A percentile compares a stretch with the other conserved stretches of the same genome.
Evolutionary conservation across 345 rosid species (phyloP).

Genomic region (Bruguiera parviflora): DNA sequence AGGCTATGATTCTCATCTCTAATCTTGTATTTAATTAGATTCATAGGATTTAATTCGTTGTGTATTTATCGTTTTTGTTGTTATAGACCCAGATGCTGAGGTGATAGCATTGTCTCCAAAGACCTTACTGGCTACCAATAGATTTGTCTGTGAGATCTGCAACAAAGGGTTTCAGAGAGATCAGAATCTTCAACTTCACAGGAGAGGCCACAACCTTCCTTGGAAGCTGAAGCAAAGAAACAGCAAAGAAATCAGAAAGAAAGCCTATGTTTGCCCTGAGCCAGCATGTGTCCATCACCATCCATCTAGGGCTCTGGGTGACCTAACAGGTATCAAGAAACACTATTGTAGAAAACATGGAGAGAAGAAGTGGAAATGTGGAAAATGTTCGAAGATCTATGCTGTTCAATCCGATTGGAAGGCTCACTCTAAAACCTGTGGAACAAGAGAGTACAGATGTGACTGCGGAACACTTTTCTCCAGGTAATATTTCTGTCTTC

Average conservation of each 20-base stretch:
- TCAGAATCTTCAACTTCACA: slow-evolving; percentile 91
- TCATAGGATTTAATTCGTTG: neutral
- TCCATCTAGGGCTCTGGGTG: slow-evolving; percentile 90
- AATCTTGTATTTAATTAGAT: neutral
- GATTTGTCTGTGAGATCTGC: slow-evolving; percentile 93
- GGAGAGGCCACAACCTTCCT: slow-evolving; percentile 94
- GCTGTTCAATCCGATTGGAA: slow-evolving; percentile 98
- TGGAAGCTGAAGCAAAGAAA: slow-evolving; percentile 88
- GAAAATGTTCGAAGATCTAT: slow-evolving; percentile 81
- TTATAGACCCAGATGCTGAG: slow-evolving; percentile 85
- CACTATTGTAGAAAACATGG: slow-evolving; percentile 92
- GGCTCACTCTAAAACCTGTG: slow-evolving; percentile 95
- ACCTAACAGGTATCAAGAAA: slow-evolving; percentile 94
- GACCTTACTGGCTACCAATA: slow-evolving; percentile 73
- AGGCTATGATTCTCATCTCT: neutral
- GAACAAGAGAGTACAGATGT: slow-evolving; percentile 89
- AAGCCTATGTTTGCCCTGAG: slow-evolving; percentile 78
- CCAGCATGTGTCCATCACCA: slow-evolving; percentile 81
- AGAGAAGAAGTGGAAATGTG: slow-evolving; percentile 97
- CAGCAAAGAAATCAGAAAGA: slow-evolving; percentile 54
- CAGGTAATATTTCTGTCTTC: slow-evolving; percentile 40
- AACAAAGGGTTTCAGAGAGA: slow-evolving; percentile 94
- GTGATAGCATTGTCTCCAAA: slow-evolving; percentile 87
- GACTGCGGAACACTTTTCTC: slow-evolving; percentile 95
- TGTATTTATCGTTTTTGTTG: neutral